These are phyloP conservation scores for Nematodospora valgi DNA, from an alignment of 805 yeast genomes.

Conservation along the genomic window DNA sequence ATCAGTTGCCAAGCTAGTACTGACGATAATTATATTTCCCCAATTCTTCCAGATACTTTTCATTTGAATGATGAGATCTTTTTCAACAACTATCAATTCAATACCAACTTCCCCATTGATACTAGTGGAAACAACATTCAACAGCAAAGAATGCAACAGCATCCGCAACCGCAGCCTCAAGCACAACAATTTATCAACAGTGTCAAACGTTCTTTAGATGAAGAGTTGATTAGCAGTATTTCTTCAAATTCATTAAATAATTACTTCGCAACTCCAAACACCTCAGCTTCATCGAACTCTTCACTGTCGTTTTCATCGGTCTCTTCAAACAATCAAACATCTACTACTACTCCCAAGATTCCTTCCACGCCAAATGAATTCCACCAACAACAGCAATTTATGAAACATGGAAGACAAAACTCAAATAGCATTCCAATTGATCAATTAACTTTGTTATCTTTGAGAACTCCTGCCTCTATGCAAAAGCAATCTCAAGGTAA, in stretches of 20 bases:
- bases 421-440: conserved; percentile 16
- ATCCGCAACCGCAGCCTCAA: neutral
- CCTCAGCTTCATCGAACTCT: conserved; percentile 4
- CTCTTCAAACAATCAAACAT: conserved; percentile 1
- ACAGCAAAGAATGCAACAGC: conserved; percentile 1
- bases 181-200: neutral
- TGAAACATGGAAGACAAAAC: conserved; percentile 9
- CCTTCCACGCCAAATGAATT: conserved; percentile 1
- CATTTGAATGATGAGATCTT: conserved; percentile 25
- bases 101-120: neutral
- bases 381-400: conserved; percentile 8
- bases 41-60: conserved; percentile 14
- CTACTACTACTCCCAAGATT: conserved; percentile 5
- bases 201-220: neutral
- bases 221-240: conserved; percentile 1
- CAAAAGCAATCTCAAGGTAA: neutral
- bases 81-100: conserved; percentile 14
- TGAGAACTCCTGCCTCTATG: conserved; percentile 11
- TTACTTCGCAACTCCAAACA: conserved; percentile 4
- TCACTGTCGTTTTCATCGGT: conserved; percentile 3
- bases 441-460: conserved; percentile 23
- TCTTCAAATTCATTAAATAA: conserved; percentile 5
- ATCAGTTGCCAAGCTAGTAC: too few species aligned
- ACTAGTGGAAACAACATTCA: neutral
- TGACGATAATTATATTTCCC: conserved; percentile 2